These are phyloP conservation scores for Trifolium subterraneum DNA, from an alignment of 306 rosid species.

Conservation along the genomic window DNA sequence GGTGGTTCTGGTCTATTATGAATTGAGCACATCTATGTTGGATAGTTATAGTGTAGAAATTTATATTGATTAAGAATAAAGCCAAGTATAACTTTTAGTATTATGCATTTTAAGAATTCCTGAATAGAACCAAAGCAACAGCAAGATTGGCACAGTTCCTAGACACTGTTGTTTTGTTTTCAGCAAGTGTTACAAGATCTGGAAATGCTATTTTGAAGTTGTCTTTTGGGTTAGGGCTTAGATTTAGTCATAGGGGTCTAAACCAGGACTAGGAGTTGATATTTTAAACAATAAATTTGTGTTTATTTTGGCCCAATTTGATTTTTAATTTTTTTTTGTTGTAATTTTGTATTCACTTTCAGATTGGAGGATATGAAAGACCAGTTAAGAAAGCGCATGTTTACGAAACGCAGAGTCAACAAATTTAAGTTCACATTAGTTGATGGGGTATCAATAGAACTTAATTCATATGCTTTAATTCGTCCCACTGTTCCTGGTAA, in stretches of 20 bases:
- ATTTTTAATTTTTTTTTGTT: constrained; percentile 9
- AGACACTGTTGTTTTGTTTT: constrained; percentile 24
- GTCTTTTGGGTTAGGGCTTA: constrained; percentile 6
- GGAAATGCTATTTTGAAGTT: not conserved
- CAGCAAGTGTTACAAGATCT: not conserved
- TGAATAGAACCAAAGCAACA: constrained; percentile 25
- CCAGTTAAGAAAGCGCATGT: constrained; percentile 91
- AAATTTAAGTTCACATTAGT: constrained; percentile 67
- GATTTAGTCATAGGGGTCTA: constrained; percentile 3
- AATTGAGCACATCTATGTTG: not conserved
- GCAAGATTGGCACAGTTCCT: constrained; percentile 5
- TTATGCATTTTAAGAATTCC: not conserved
- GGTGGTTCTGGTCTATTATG: constrained; percentile 24
- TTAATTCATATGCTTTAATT: constrained; percentile 81
- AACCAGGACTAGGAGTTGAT: constrained; percentile 30
- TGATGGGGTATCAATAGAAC: constrained; percentile 71
- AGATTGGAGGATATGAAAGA: constrained; percentile 90
- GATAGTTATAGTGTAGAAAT: not conserved
- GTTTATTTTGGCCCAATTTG: constrained; percentile 15
- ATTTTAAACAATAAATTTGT: not conserved
- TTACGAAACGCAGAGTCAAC: constrained; percentile 79
- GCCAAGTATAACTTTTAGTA: not conserved
- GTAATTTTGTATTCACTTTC: constrained; percentile 39
- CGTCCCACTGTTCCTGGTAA: constrained; percentile 86
- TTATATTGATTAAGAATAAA: not conserved